These are phyloP conservation scores for Eucalyptus coolabah DNA, from an alignment of 345 rosid genomes.

Conservation along the genomic window DNA sequence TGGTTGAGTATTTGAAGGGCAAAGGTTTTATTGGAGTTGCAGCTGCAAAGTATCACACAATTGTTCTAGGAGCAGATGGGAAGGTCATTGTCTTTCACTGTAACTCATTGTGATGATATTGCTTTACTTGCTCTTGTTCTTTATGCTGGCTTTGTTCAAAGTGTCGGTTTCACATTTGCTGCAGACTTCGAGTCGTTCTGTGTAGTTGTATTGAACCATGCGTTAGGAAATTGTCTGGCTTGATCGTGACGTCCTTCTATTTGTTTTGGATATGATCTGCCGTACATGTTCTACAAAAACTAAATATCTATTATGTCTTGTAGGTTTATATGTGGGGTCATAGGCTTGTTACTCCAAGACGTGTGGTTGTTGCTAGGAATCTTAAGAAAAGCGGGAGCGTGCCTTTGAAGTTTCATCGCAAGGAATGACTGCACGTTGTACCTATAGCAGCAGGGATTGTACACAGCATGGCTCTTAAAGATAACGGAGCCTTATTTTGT, in stretches of 20 bases:
- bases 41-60: constrained; percentile 75
- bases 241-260: neutral
- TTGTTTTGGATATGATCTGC: neutral
- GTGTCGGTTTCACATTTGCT: neutral
- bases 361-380: constrained; percentile 61
- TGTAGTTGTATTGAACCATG: neutral
- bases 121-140: neutral
- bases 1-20: constrained; percentile 88
- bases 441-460: constrained; percentile 89
- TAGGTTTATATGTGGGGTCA: constrained; percentile 96
- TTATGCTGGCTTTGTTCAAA: neutral
- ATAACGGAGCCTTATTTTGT: constrained; percentile 83
- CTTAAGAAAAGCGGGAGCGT: constrained; percentile 56
- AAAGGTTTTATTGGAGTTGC: constrained; percentile 51
- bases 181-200: neutral
- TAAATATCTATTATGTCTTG: neutral
- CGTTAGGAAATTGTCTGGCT: neutral
- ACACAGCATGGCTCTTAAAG: constrained; percentile 77
- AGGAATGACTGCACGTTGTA: constrained; percentile 50
- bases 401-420: constrained; percentile 66
- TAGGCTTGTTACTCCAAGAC: constrained; percentile 85
- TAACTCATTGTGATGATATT: neutral
- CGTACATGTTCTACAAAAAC: neutral
- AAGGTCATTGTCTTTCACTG: constrained; percentile 37
- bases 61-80: constrained; percentile 70